Percentiles rank a stretch among this genome's conserved stretches.
These are phyloP conservation scores for Fonsecaea multimorphosa DNA, from an alignment of 2,329 filamentous ascomycete genomes.

Conservation along the genomic window DNA sequence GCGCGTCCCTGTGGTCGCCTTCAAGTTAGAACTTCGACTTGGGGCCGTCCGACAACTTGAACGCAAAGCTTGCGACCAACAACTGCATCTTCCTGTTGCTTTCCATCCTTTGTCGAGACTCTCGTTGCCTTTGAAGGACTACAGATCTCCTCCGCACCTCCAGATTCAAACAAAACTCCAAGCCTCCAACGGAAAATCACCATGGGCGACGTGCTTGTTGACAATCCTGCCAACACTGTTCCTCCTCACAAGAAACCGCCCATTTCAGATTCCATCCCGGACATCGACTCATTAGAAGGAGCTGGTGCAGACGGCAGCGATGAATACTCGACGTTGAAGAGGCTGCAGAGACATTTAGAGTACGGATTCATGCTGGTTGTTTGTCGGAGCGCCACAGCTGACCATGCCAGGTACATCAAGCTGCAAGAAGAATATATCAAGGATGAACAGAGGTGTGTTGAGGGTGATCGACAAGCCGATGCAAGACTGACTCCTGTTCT, in stretches of 20 bases:
- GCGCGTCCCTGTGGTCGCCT: conserved; percentile 26
- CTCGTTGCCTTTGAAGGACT: neutral
- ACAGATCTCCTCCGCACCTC: neutral
- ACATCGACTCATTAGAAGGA: conserved; percentile 88
- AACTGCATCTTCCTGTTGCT: neutral
- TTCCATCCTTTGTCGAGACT: neutral
- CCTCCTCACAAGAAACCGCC: conserved; percentile 81
- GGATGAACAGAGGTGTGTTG: conserved; percentile 89
- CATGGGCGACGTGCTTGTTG: conserved; percentile 89
- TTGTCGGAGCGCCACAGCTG: conserved; percentile 35
- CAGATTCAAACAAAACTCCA: neutral
- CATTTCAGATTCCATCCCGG: conserved; percentile 78
- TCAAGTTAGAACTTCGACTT: conserved; percentile 10
- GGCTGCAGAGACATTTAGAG: conserved; percentile 94
- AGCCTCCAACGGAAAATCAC: conserved; percentile 17
- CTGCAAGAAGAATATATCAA: conserved; percentile 99
- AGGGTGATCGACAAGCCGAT: neutral
- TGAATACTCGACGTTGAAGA: conserved; percentile 95
- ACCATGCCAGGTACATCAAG: conserved; percentile 76
- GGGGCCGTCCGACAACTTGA: neutral
- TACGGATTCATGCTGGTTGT: conserved; percentile 55
- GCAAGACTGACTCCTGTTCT: conserved; percentile 26
- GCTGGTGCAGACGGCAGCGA: conserved; percentile 80
- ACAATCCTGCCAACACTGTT: conserved; percentile 75
- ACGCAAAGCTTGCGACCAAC: neutral